Percentiles rank a stretch among this genome's conserved stretches.
Conservation (phyloP, 1,139 yeast genomes). For the Geotrichum restrictum region DNA sequence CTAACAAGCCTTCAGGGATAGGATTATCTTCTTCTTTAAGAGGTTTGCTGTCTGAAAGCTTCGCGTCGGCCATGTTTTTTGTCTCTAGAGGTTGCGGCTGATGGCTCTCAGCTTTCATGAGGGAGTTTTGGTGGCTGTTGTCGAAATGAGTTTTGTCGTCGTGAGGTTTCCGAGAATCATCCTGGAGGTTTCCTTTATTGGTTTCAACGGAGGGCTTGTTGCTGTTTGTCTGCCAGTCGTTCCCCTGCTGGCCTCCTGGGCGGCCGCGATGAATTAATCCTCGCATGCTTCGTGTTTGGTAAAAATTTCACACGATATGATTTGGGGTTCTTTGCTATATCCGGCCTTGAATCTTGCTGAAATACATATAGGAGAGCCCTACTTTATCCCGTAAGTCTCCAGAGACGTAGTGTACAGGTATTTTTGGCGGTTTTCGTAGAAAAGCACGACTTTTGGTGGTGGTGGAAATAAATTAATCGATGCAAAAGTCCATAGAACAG, state of each 20-base stretch:
- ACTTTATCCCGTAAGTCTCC: not conserved
- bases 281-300: constrained; percentile 8
- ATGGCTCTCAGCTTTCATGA: not conserved
- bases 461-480: not conserved
- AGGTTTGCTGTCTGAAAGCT: not conserved
- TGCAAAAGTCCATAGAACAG: not conserved
- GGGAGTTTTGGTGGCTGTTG: too few relatives aligned
- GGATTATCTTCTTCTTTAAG: not conserved
- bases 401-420: not conserved
- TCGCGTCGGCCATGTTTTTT: not conserved
- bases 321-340: not conserved
- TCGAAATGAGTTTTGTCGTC: too few relatives aligned
- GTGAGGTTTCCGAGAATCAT: too few relatives aligned
- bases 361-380: not conserved
- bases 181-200: not conserved
- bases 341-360: not conserved
- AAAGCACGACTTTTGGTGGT: not conserved
- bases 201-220: not conserved
- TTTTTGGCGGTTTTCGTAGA: not conserved
- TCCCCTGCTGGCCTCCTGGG: constrained; percentile 4
- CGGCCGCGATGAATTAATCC: constrained; percentile 10
- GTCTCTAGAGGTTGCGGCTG: not conserved
- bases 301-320: not conserved
- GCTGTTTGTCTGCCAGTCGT: not conserved
- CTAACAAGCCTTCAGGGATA: not conserved